A percentile compares a stretch with the other conserved stretches of the same genome.
These are phyloP conservation scores for Davidsoniella eucalypti DNA, from an alignment of 2,329 filamentous ascomycete genomes.

Conservation along the genomic window DNA sequence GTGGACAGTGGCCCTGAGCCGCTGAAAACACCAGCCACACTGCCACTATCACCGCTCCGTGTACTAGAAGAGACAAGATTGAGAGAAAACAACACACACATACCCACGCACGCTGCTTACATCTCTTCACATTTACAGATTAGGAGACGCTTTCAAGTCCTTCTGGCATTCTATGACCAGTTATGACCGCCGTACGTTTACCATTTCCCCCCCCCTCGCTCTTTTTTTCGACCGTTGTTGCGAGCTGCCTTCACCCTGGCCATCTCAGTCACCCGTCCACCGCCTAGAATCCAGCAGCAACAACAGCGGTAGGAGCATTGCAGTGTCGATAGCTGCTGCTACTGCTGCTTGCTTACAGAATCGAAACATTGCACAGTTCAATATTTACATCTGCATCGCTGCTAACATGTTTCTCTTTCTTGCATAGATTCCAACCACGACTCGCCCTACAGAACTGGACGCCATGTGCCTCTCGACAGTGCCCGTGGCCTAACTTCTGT, in stretches of 20 bases:
- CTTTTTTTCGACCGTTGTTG: neutral
- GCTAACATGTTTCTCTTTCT: neutral
- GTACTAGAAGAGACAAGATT: too few species aligned
- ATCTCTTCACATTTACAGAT: slow-evolving; percentile 23
- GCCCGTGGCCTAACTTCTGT: slow-evolving; percentile 73
- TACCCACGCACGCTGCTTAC: neutral
- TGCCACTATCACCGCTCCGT: too few species aligned
- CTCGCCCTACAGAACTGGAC: slow-evolving; percentile 79
- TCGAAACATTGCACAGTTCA: neutral
- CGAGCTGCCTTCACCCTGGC: neutral
- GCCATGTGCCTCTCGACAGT: slow-evolving; percentile 76
- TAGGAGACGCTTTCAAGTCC: slow-evolving; percentile 61
- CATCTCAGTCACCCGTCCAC: neutral
- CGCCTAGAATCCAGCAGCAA: too few species aligned
- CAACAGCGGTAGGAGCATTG: too few species aligned
- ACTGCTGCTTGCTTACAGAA: neutral
- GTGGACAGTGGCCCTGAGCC: neutral
- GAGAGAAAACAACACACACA: too few species aligned
- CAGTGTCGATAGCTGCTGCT: neutral
- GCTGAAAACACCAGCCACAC: too few species aligned
- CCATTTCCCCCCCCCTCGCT: neutral
- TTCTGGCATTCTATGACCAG: slow-evolving; percentile 90
- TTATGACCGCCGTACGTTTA: slow-evolving; percentile 46
- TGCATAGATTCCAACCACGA: slow-evolving; percentile 71
- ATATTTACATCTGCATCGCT: neutral